Percentiles rank a stretch among this genome's conserved stretches.
phyloP scores from a whole-genome alignment of 2,329 filamentous ascomycete species.

The Scytalidium sp. region DNA sequence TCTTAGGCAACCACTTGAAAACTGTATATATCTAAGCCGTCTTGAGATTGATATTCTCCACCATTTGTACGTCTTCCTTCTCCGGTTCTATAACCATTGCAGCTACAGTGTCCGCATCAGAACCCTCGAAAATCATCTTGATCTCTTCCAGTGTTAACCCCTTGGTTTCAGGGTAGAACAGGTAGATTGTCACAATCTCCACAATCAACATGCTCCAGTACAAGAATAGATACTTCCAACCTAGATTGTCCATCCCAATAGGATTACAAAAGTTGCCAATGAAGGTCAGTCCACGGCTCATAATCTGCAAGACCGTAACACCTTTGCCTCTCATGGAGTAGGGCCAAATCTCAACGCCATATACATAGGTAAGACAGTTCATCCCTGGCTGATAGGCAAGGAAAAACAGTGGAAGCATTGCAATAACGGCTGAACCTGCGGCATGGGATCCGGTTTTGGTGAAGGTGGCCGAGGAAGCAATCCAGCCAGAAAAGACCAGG shows the following conservation, averaged over 20 bases:
- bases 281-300: slow-evolving; percentile 40
- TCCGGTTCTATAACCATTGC: neutral
- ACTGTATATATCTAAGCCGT: neutral
- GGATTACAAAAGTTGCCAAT: slow-evolving; percentile 45
- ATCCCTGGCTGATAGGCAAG: slow-evolving; percentile 41
- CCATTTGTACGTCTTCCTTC: neutral
- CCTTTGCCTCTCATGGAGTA: slow-evolving; percentile 34
- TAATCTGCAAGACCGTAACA: slow-evolving; percentile 34
- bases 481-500: slow-evolving; percentile 17
- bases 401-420: slow-evolving; percentile 44
- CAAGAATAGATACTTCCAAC: slow-evolving; percentile 42
- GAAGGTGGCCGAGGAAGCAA: slow-evolving; percentile 39
- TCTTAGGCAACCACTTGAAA: too few species aligned
- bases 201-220: slow-evolving; percentile 40
- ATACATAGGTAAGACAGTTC: slow-evolving; percentile 44
- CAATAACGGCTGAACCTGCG: slow-evolving; percentile 41
- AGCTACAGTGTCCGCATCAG: slow-evolving; percentile 24
- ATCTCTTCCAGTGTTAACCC: slow-evolving; percentile 42
- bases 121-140: slow-evolving; percentile 35
- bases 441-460: slow-evolving; percentile 36
- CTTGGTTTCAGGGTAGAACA: slow-evolving; percentile 43
- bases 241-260: slow-evolving; percentile 36
- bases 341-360: slow-evolving; percentile 39
- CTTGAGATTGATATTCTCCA: neutral
- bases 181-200: slow-evolving; percentile 39